phyloP scores from a whole-genome alignment of 2,329 filamentous ascomycete species.

The Bipolaris oryzae region DNA sequence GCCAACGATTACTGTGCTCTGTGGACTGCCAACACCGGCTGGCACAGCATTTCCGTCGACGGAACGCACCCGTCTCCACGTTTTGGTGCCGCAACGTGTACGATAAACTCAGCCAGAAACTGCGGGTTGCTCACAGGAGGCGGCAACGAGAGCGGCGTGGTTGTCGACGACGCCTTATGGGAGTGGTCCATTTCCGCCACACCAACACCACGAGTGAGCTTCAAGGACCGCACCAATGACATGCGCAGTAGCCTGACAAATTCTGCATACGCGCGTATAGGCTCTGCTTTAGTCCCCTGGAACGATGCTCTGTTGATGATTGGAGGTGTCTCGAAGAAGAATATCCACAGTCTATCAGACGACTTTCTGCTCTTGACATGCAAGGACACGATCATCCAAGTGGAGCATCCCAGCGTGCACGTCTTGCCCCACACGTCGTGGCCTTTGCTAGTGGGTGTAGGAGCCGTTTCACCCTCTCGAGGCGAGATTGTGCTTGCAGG shows the following conservation, averaged over 20 bases:
- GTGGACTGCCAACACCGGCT: conserved; percentile 58
- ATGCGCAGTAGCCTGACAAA: conserved; percentile 23
- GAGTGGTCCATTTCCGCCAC: conserved; percentile 62
- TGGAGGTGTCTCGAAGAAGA: conserved; percentile 56
- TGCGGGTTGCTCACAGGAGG: conserved; percentile 76
- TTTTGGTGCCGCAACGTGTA: conserved; percentile 64
- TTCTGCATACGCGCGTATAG: conserved; percentile 53
- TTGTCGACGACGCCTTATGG: conserved; percentile 66
- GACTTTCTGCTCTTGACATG: conserved; percentile 38
- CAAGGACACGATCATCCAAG: conserved; percentile 24
- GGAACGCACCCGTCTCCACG: conserved; percentile 54
- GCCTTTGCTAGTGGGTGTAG: conserved; percentile 75
- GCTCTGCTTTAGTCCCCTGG: conserved; percentile 58
- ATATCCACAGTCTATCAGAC: conserved; percentile 33
- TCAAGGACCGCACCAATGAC: conserved; percentile 39
- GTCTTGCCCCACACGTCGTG: conserved; percentile 47
- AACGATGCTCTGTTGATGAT: conserved; percentile 57
- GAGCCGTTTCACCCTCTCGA: conserved; percentile 56
- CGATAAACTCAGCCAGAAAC: conserved; percentile 38
- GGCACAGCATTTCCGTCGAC: conserved; percentile 53
- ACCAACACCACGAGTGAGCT: conserved; percentile 33
- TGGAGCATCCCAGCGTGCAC: conserved; percentile 28
- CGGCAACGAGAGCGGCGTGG: conserved; percentile 66
- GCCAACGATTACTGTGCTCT: conserved; percentile 47
- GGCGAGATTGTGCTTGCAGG: conserved; percentile 69